A percentile compares a stretch with the other conserved stretches of the same genome.
phyloP scores from a whole-genome alignment of 2,329 filamentous ascomycete genomes.

The Calonectria honghensis region DNA sequence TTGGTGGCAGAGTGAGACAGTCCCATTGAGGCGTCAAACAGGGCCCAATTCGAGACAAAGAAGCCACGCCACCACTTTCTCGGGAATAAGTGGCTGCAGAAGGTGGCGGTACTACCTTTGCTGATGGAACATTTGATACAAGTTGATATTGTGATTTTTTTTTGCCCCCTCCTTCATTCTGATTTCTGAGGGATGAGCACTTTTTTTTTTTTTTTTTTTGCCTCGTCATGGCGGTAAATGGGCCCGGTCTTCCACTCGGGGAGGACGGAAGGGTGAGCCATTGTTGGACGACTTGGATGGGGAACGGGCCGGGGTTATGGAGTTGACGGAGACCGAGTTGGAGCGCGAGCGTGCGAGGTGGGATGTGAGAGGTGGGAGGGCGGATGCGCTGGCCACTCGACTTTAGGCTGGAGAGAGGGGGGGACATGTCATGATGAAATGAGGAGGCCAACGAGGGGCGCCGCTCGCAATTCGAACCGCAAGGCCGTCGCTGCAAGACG shows the following conservation, averaged over 20 bases:
- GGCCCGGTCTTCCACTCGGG: conserved; percentile 18
- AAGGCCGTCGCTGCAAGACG: conserved; percentile 1
- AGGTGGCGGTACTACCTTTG: conserved; percentile 1
- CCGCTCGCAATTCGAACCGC: conserved; percentile 4
- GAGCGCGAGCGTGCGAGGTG: neutral
- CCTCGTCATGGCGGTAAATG: conserved; percentile 29
- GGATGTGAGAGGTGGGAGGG: neutral
- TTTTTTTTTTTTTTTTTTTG: neutral
- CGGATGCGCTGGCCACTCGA: conserved; percentile 2
- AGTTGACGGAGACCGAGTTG: conserved; percentile 1
- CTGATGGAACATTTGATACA: conserved; percentile 17
- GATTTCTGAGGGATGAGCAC: conserved; percentile 1
- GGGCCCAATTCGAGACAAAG: conserved; percentile 13
- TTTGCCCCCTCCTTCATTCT: neutral
- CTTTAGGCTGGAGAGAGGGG: conserved; percentile 21
- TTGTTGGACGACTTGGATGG: conserved; percentile 17
- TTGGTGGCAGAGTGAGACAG: conserved; percentile 24
- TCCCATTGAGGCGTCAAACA: conserved; percentile 3
- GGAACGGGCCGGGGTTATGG: conserved; percentile 4
- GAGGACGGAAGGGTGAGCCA: conserved; percentile 21
- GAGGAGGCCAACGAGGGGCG: conserved; percentile 14
- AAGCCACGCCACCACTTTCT: conserved; percentile 43
- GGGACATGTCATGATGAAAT: conserved; percentile 29
- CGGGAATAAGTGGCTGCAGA: conserved; percentile 32
- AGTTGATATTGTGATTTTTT: neutral